Conservation (phyloP, 2,329 filamentous ascomycete species). For the Neurospora crassa region DNA sequence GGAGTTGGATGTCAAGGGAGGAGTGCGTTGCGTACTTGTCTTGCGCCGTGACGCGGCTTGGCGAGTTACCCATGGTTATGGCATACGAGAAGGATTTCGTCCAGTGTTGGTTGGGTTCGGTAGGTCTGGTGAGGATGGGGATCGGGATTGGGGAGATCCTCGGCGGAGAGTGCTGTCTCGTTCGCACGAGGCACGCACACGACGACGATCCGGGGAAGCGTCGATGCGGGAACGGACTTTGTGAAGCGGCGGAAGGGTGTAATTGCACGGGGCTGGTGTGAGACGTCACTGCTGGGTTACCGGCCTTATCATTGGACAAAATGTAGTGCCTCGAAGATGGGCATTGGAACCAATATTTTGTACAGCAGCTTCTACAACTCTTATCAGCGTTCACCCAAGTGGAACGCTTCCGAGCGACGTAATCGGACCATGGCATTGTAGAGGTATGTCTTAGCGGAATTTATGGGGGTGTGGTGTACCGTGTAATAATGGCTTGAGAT, state of each 20-base stretch:
- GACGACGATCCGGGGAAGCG: background rate
- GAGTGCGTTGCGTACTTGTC: constrained; percentile 57
- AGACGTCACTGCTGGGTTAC: background rate
- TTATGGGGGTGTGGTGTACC: no score
- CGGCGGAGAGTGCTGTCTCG: background rate
- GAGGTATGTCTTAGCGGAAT: no score
- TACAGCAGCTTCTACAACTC: background rate
- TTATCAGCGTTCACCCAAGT: background rate
- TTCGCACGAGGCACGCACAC: background rate
- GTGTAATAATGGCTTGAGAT: no score
- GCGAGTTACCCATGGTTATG: constrained; percentile 41
- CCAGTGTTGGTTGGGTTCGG: background rate
- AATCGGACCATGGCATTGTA: constrained; percentile 9
- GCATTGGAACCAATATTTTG: background rate
- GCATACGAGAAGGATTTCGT: background rate
- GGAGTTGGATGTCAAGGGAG: constrained; percentile 1
- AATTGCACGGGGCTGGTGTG: background rate
- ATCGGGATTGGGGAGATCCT: background rate
- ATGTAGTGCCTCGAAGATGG: background rate
- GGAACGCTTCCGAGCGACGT: constrained; percentile 11
- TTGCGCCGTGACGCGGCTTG: constrained; percentile 57
- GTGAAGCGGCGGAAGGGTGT: background rate
- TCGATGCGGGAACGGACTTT: background rate
- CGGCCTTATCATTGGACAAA: background rate
- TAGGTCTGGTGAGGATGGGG: background rate